Base-by-base conservation (phyloP, 352 stramenopile species). In the Halophytophthora polymorphica region DNA sequence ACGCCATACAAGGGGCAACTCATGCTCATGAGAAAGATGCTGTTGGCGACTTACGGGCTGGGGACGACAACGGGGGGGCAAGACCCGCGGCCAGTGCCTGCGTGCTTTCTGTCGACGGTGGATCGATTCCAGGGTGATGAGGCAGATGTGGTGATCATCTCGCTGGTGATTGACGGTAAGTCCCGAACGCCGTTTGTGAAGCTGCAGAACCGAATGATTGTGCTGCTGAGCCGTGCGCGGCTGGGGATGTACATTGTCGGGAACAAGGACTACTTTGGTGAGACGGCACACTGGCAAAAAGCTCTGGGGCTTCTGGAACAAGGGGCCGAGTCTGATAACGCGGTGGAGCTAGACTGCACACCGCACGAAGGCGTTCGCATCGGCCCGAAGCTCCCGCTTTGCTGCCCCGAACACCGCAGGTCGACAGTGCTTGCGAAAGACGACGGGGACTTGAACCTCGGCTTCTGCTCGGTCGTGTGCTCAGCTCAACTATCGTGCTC, bases 51-150 rank as follows among this genome's bases (percentile, higher is more conserved):
- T 2, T 78, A 77, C 17, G 47, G 58, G 7, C 39, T 82, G 1
- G 53, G 49, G 28, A 69, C 43, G n/a, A 61, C 55, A 34, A 58
- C 56, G 23, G 65, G 60, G 45, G 56, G 57, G 15, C 15, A 42
- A 15, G 54, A 72, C 18, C 39, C 56, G 10, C 54, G 53, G 17
- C 53, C 37, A 8, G 48, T 50, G 10, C 76, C 78, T 8, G 69
- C 76, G 28, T 90, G 79, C 31, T 71, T 71, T 21, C 37, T 96
- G 2, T 94, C 85, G 6, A 96, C 87, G 1, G 83, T 96, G 6
- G 87, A 95, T 63, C 69, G 85, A n/a, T 96, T 95, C 31, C 86
- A 96, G 66, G 87, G 87, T 15, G 87, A 96, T 41, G 87, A 96
- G 69, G 83, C 80, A 12, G 87, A 96, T 55, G 63, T 95, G 31